phyloP scores from a whole-genome alignment of 208 protist genomes.

The Vickermania spadyakhi region DNA sequence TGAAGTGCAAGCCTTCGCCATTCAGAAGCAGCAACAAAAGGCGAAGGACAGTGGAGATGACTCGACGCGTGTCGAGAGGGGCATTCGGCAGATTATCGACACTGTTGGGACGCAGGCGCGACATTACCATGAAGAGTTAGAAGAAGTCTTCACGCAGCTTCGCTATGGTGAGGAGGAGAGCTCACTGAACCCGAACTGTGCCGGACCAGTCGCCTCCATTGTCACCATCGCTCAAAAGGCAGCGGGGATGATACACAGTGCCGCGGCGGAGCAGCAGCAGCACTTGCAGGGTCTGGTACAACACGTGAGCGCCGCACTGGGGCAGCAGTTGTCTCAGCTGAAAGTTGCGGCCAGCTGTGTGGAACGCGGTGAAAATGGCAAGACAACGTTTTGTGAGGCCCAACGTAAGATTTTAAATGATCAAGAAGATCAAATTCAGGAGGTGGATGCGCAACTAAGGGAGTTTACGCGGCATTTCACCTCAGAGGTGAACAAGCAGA shows the following conservation, averaged over 20 bases:
- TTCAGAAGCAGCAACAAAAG: background rate
- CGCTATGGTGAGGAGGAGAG: background rate
- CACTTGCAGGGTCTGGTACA: background rate
- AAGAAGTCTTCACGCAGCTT: background rate
- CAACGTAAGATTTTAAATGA: background rate
- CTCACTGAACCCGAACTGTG: background rate
- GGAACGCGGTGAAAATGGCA: background rate
- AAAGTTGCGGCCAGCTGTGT: background rate
- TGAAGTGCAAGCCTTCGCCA: background rate
- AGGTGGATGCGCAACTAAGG: background rate
- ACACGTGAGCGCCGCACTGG: background rate
- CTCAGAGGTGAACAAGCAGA: background rate
- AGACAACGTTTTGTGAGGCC: background rate
- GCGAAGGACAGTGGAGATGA: background rate
- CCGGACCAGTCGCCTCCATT: too few relatives aligned
- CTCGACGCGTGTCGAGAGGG: background rate
- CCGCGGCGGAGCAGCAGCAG: background rate
- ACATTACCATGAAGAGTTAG: background rate
- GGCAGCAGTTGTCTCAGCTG: background rate
- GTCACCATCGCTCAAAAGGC: background rate
- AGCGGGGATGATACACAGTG: background rate
- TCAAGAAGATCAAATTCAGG: background rate
- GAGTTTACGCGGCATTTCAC: background rate
- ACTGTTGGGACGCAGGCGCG: background rate
- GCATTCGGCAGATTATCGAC: background rate